Base-by-base conservation (phyloP, 768 basidiomycete genomes). In the Artomyces pyxidatus region DNA sequence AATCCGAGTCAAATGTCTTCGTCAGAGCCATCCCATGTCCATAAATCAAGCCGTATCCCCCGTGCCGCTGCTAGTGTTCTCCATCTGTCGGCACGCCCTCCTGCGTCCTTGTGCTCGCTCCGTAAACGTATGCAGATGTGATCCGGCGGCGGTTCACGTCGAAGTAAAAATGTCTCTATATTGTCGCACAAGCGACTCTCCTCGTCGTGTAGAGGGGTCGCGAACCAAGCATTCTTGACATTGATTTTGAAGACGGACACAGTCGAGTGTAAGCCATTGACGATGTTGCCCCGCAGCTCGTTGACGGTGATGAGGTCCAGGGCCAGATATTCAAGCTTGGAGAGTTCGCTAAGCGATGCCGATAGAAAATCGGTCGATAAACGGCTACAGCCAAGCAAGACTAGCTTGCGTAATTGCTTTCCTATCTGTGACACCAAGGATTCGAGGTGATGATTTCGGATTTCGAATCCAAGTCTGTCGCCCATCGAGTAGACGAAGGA, bases 401-500 rank as follows among this genome's bases (percentile, higher is more conserved):
- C 63, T 10, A 74, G 54, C 51, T 57, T 65, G 27, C 60, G 60
- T 45, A 72, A 58, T 19, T 46, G 40, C 19, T 2, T 42, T 26
- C 19, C 59, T 58, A 21, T 12, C 54, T 54, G 2, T 51, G 46
- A 11, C 16, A 59, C 32, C 37, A 74, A 53, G 16, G 65, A 67
- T 17, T 59, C 48, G 25, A 73, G 61, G 44, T 67, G 65, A 3
- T 32, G 23, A 44, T 70, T 62, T 27, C 65, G 61, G 19, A 72
- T 60, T 53, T 70, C 66, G 48, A 70, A 71, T 14, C 59, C 68
- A 35, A 68, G 55, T 30, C 60, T 49, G 44, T 67, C 59, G 11
- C 62, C 64, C 42, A 63, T 70, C 10, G 57, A 55, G 44, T 71
- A 67, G 17, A 49, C 50, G 54, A 74, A 72, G 14, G 63, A 59